Evolutionary conservation across 148 eudicot genomes (phyloP), one percentile per base, ranked within the genome.

Genomic region (Persicaria maculosa): DNA sequence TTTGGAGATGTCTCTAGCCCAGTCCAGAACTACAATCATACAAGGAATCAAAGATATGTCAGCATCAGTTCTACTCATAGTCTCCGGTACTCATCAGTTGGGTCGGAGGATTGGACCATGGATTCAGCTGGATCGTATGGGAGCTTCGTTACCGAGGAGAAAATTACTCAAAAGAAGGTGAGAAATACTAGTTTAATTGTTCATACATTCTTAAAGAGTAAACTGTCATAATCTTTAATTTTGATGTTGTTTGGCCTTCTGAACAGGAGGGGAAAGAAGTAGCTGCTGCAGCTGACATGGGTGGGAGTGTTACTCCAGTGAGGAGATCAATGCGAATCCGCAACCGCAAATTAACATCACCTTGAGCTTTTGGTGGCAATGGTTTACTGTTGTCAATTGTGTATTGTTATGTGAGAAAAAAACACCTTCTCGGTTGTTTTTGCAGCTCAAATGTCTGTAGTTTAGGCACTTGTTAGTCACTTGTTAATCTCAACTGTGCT

Each of bases 281-380:
- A 74, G 75, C 50, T 64, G 75, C 50, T 64, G 45, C 72, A 47
- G 76, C 48, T 48, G 52, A 48, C 52, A 9, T 48, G 52, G 52
- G 52, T 48, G 6, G 6, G 11, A 50, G 71, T 15, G 61, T 85
- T 6, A 82, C 89, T 62, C 82, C 89, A 31, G 81, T 86, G 65
- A 84, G 97, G 84, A 79, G 91, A 75, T 91, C 93, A 22, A 77
- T 75, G 64, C 74, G 97, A 71, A 77, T 88, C 6, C 86, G 80
- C 36, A 81, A 61, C 74, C 85, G 82, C 40, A 73, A 86, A 43
- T 77, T 77, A 10, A 79, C 65, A 67, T 87, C 96, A 74, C 87
- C 88, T 52, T 84, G 92, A 83, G 61, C 48, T 46, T 69, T 50
- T 50, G 46, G 4, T 50, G 12, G 12, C 52, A 2, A 3, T 48